Evolutionary conservation across 2,329 filamentous ascomycete genomes (phyloP), one percentile per base, ranked within the genome.

Genomic region (Tolypocladium paradoxum): DNA sequence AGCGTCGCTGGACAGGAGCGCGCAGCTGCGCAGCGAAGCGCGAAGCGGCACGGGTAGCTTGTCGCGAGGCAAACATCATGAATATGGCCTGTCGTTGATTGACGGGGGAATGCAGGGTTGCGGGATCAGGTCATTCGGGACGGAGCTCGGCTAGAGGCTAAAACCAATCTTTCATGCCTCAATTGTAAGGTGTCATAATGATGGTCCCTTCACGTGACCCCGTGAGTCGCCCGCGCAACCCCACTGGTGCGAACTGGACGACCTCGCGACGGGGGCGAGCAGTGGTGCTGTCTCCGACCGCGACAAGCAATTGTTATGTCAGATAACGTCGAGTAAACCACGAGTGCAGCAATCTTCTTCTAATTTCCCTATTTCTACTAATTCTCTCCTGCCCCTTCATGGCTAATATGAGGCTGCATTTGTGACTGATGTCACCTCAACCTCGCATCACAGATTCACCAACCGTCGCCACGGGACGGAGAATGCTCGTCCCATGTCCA

Each of bases 1-100:
- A 79, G 64, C 85, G 85, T 71, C 87, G 84, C 77, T 88, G 86
- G 63, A 76, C 73, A 58, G 77, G 71, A 58, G 71, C 72, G 65
- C 81, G 81, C 62, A 83, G 70, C 71, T 81, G 81, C 63, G 79
- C 75, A 61, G 75, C 70, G 62, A 81, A 72, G 72, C 84, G 85
- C 75, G 83, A 82, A 60, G 81, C 74, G 57, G 76, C 71, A 66
- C 84, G 84, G 67, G 82, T 65, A 60, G 83, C 67, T 62, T 77
- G 75, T 70, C 83, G 81, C 70, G 82, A 78, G 65, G 81, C 72
- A 63, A 84, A 75, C 86, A 90, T 89, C 54, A 67, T 78, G 57
- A n/a, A 20, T 9, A 56, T 55, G 48, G 40, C 51, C 50, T 57
- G 58, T 49, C 53, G 61, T 60, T 55, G 64, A 47, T 16, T 22